Evolutionary conservation across 306 rosid genomes (phyloP).

Genomic region (Trifolium fragiferum): DNA sequence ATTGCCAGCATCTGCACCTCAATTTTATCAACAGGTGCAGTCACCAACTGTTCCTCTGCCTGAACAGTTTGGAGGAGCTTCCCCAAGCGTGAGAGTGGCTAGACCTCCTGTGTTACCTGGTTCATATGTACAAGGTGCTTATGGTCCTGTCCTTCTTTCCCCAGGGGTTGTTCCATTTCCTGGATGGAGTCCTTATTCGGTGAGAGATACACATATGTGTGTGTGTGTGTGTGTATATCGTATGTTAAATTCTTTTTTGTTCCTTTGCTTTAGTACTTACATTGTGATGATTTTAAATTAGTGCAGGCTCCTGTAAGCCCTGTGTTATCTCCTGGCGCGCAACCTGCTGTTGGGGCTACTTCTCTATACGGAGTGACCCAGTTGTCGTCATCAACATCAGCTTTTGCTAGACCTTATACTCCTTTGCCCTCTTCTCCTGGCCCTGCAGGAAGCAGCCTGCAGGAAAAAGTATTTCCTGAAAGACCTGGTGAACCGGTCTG

Average conservation of each 20-base stretch:
- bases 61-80: conserved; percentile 76
- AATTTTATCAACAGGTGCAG: conserved; percentile 91
- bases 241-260: conserved; percentile 3
- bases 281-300: conserved; percentile 39
- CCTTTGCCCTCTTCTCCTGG: conserved; percentile 60
- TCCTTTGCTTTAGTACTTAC: background rate
- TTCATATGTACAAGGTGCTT: conserved; percentile 85
- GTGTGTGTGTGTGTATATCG: background rate
- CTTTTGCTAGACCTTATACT: conserved; percentile 69
- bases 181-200: conserved; percentile 90
- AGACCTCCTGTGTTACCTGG: conserved; percentile 81
- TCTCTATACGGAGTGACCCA: conserved; percentile 82
- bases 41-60: conserved; percentile 76
- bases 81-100: conserved; percentile 76
- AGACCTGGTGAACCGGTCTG: conserved; percentile 89
- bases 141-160: conserved; percentile 79
- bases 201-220: conserved; percentile 43
- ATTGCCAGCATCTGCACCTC: conserved; percentile 79
- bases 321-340: conserved; percentile 77
- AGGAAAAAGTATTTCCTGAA: conserved; percentile 74
- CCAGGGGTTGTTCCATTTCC: conserved; percentile 79
- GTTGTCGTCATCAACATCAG: conserved; percentile 69
- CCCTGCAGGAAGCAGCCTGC: conserved; percentile 58
- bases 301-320: conserved; percentile 88
- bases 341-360: conserved; percentile 73